These are phyloP conservation scores for Nothophoma quercina DNA, from an alignment of 2,329 filamentous ascomycete genomes.

Conservation along the genomic window DNA sequence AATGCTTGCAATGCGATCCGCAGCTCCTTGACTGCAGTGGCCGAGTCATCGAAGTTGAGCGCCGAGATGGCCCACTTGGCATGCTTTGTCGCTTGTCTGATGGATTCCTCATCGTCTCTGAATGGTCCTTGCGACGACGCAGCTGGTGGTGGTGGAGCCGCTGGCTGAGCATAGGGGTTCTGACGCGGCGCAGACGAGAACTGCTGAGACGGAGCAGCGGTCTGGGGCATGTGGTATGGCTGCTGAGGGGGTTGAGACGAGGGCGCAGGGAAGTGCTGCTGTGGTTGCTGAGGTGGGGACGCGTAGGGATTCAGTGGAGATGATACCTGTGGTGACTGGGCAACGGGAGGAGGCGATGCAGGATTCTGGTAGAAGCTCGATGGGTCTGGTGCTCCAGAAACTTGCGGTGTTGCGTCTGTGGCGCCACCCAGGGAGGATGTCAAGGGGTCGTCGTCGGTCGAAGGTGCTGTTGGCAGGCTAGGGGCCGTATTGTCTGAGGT, in stretches of 20 bases:
- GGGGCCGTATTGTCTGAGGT: constrained; percentile 48
- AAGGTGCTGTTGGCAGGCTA: constrained; percentile 47
- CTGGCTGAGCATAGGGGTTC: constrained; percentile 29
- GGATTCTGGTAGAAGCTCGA: constrained; percentile 45
- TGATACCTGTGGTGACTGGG: constrained; percentile 29
- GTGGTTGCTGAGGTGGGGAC: constrained; percentile 25
- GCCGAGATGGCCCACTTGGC: constrained; percentile 97
- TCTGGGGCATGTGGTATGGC: constrained; percentile 14
- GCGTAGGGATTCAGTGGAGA: constrained; percentile 33
- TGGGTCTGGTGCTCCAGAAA: constrained; percentile 33
- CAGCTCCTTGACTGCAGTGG: constrained; percentile 87
- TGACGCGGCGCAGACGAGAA: constrained; percentile 22
- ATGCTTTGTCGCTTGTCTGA: constrained; percentile 88
- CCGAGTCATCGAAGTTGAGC: constrained; percentile 93
- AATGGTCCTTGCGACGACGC: constrained; percentile 52
- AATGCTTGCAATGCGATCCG: constrained; percentile 75
- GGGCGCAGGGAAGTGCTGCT: constrained; percentile 15
- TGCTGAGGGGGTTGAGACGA: constrained; percentile 21
- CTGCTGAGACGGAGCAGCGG: constrained; percentile 20
- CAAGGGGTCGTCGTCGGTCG: constrained; percentile 40
- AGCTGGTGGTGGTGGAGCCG: constrained; percentile 24
- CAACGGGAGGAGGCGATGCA: constrained; percentile 48
- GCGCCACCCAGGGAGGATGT: constrained; percentile 10
- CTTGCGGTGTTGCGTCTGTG: constrained; percentile 21
- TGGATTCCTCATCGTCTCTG: constrained; percentile 71